Conservation (phyloP, 2,329 filamentous ascomycete genomes). For the Myriosclerotinia scirpicola region DNA sequence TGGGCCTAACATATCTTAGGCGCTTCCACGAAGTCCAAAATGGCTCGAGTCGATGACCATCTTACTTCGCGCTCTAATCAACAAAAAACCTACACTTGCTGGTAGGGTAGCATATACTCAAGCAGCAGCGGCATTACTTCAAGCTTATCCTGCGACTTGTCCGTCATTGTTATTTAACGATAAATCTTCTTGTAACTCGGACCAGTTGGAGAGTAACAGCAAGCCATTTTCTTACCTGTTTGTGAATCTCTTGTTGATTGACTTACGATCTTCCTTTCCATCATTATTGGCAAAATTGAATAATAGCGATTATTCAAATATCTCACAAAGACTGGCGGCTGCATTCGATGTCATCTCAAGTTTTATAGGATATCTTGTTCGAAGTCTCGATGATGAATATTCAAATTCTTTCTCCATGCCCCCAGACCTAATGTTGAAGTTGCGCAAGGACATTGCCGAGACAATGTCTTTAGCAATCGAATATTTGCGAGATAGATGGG, state of each 20-base stretch:
- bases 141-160: conserved; percentile 51
- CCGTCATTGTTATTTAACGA: conserved; percentile 55
- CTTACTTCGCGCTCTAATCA: conserved; percentile 55
- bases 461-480: conserved; percentile 63
- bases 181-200: conserved; percentile 30
- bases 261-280: conserved; percentile 63
- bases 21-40: conserved; percentile 49
- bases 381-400: conserved; percentile 50
- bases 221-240: conserved; percentile 63
- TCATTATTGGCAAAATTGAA: conserved; percentile 59
- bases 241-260: conserved; percentile 64
- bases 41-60: conserved; percentile 53
- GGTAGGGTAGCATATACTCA: conserved; percentile 60
- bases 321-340: conserved; percentile 56
- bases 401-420: conserved; percentile 48
- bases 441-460: conserved; percentile 61
- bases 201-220: conserved; percentile 34
- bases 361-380: conserved; percentile 59
- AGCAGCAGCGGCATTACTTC: conserved; percentile 57
- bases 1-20: conserved; percentile 41
- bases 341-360: conserved; percentile 61
- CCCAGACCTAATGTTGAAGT: conserved; percentile 59
- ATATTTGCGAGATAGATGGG: conserved; percentile 69
- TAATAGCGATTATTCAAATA: conserved; percentile 50
- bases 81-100: conserved; percentile 54